Conservation (phyloP, 106 monocot species). For the Iris macrosiphon region DNA sequence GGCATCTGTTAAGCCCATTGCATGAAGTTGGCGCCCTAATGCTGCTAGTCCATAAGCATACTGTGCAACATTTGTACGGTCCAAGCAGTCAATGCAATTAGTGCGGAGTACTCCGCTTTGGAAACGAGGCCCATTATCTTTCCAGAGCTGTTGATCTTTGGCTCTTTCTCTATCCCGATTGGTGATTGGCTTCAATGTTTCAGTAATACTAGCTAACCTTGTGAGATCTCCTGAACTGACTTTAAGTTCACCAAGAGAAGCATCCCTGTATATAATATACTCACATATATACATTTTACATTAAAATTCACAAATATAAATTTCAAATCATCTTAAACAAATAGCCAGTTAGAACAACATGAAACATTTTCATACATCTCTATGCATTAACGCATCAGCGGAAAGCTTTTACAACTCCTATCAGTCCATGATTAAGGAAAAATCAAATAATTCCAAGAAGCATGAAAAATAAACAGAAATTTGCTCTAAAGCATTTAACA, state of each 20-base stretch:
- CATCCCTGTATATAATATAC: conserved; percentile 51
- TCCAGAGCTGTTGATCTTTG: conserved; percentile 5
- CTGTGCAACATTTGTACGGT: conserved; percentile 97
- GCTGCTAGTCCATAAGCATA: conserved; percentile 96
- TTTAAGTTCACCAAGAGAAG: conserved; percentile 45
- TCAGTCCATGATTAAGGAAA: too few species aligned
- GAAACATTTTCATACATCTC: too few species aligned
- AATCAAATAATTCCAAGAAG: too few species aligned
- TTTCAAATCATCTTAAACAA: too few species aligned
- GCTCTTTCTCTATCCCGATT: conserved; percentile 25
- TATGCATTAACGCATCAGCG: too few species aligned
- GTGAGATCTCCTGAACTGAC: conserved; percentile 64
- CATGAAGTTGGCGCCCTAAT: conserved; percentile 94
- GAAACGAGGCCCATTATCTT: conserved; percentile 30
- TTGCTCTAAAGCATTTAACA: too few species aligned
- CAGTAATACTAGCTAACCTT: conserved; percentile 41
- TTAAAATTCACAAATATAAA: too few species aligned
- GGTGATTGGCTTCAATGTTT: conserved; percentile 13
- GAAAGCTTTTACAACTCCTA: too few species aligned
- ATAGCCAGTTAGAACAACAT: too few species aligned
- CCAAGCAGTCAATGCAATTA: conserved; percentile 98
- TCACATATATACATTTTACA: too few species aligned
- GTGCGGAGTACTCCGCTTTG: conserved; percentile 96
- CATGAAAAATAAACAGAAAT: too few species aligned
- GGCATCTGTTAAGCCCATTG: conserved; percentile 73